Evolutionary conservation across 164 flowering plant species (phyloP).

Genomic region (Aristolochia californica): DNA sequence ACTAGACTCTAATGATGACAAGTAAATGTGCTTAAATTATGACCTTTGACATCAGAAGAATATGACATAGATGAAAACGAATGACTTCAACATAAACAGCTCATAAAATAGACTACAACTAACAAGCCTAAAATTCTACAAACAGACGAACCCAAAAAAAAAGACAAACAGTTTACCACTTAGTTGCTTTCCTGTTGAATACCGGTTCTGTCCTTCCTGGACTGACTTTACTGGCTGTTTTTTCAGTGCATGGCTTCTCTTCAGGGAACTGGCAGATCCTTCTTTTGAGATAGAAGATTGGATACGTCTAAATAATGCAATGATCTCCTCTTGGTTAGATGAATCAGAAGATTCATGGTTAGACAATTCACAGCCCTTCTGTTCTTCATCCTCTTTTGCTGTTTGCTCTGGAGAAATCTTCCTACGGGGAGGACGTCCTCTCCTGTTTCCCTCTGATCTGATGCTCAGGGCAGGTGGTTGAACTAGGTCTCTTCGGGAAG

Average conservation of each 20-base stretch:
- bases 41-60: no score
- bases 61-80: no score
- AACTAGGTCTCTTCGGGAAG: constrained; percentile 11
- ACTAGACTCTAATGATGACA: no score
- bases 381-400: constrained; percentile 9
- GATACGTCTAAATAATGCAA: constrained; percentile 46
- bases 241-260: constrained; percentile 15
- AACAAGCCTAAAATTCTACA: neutral
- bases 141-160: neutral
- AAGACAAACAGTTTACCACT: constrained; percentile 17
- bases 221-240: constrained; percentile 31
- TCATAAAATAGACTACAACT: neutral
- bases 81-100: no score
- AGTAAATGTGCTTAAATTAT: no score
- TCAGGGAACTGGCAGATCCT: constrained; percentile 17
- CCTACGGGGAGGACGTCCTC: constrained; percentile 18
- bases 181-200: constrained; percentile 21
- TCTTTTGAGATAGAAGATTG: constrained; percentile 49
- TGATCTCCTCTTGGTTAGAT: constrained; percentile 37
- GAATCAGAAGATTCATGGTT: constrained; percentile 16
- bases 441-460: constrained; percentile 31
- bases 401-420: constrained; percentile 16
- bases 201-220: constrained; percentile 27
- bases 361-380: constrained; percentile 11
- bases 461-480: constrained; percentile 14